Conservation (phyloP, 495 filamentous ascomycete genomes). For the Hypomontagnella monticulosa region DNA sequence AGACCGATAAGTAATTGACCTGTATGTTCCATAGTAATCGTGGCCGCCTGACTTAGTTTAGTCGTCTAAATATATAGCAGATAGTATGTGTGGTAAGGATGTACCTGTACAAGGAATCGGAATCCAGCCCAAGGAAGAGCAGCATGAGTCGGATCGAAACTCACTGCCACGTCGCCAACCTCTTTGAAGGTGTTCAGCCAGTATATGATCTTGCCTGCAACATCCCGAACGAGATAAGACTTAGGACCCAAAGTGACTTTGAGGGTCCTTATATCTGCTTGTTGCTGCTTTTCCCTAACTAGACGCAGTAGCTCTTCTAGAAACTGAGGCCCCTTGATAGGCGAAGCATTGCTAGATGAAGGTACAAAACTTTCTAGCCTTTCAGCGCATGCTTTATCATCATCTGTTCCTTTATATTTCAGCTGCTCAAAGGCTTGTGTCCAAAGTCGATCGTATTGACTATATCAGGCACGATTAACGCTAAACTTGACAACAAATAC, state of each 20-base stretch:
- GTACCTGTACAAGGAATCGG: background rate
- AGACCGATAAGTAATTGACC: background rate
- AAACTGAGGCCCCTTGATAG: background rate
- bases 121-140: background rate
- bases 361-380: background rate
- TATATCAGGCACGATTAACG: background rate
- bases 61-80: background rate
- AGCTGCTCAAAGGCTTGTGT: background rate
- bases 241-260: background rate
- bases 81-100: background rate
- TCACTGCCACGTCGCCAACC: background rate
- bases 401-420: background rate
- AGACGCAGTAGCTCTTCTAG: background rate
- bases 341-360: background rate
- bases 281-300: background rate
- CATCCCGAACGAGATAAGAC: background rate
- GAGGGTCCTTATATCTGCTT: background rate
- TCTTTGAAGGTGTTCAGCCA: background rate
- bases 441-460: background rate
- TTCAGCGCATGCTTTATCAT: background rate
- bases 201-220: background rate
- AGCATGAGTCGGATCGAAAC: background rate
- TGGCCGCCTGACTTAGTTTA: background rate
- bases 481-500: too few species aligned
- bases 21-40: background rate